These are phyloP conservation scores for Cryptomeria japonica DNA, from an alignment of 75 land plant species.

Conservation along the genomic window DNA sequence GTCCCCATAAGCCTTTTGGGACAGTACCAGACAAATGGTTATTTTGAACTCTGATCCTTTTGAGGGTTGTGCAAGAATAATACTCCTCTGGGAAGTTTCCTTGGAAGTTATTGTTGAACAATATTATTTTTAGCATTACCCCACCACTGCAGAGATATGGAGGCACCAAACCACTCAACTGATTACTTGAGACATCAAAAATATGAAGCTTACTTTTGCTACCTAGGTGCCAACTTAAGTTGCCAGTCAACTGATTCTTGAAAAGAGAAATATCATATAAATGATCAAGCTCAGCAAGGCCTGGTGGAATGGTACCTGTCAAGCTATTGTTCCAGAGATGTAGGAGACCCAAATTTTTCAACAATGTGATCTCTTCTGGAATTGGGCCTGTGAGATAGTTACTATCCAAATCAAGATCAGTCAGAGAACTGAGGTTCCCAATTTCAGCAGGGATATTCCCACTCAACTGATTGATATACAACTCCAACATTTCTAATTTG, in stretches of 20 bases:
- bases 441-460: conserved; percentile 34
- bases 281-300: conserved; percentile 10
- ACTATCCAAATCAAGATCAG: conserved; percentile 16
- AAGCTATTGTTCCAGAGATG: conserved; percentile 24
- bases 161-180: conserved; percentile 17
- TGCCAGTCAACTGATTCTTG: conserved; percentile 20
- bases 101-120: conserved; percentile 34
- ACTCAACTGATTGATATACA: conserved; percentile 19
- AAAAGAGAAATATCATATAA: conserved; percentile 27
- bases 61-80: conserved; percentile 29
- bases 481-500: conserved; percentile 16
- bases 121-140: conserved; percentile 28
- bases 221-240: conserved; percentile 19
- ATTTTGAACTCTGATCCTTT: conserved; percentile 20
- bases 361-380: conserved; percentile 17
- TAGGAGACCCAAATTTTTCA: conserved; percentile 12
- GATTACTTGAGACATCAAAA: conserved; percentile 36
- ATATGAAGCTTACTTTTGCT: conserved; percentile 13
- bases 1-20: conserved; percentile 37
- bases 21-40: conserved; percentile 33
- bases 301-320: conserved; percentile 25
- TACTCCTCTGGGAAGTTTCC: conserved; percentile 33
- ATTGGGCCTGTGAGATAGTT: conserved; percentile 29
- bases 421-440: conserved; percentile 28
- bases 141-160: conserved; percentile 19